These are phyloP conservation scores for Microsporum ferrugineum DNA, from an alignment of 2,329 filamentous ascomycete species.

Conservation along the genomic window DNA sequence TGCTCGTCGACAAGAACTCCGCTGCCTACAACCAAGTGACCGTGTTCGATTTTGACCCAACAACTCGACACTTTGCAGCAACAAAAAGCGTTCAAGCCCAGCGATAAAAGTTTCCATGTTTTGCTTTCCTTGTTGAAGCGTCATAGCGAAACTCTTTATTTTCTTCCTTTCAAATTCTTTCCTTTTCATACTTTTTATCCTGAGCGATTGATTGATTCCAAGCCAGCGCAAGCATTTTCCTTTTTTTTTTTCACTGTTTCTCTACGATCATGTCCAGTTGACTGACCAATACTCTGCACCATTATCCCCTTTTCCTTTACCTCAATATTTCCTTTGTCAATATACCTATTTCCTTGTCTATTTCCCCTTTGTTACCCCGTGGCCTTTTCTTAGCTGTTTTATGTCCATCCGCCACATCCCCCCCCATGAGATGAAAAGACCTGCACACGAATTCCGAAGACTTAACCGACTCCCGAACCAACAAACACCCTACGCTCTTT, in stretches of 20 bases:
- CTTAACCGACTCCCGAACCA: neutral
- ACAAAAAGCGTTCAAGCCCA: neutral
- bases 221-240: neutral
- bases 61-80: neutral
- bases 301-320: neutral
- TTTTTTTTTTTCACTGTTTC: neutral
- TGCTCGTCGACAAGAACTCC: neutral
- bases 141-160: neutral
- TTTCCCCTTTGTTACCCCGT: neutral
- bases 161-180: neutral
- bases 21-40: neutral
- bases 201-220: neutral
- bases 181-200: neutral
- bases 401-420: neutral
- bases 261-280: neutral
- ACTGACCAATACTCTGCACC: neutral
- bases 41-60: neutral
- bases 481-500: neutral
- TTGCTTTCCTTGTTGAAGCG: neutral
- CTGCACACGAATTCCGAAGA: neutral
- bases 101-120: neutral
- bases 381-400: neutral
- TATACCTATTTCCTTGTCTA: slow-evolving; percentile 1
- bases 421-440: neutral
- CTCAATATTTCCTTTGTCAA: neutral